Conservation (phyloP, 2,329 filamentous ascomycete species). For the Blumeriella jaapii region DNA sequence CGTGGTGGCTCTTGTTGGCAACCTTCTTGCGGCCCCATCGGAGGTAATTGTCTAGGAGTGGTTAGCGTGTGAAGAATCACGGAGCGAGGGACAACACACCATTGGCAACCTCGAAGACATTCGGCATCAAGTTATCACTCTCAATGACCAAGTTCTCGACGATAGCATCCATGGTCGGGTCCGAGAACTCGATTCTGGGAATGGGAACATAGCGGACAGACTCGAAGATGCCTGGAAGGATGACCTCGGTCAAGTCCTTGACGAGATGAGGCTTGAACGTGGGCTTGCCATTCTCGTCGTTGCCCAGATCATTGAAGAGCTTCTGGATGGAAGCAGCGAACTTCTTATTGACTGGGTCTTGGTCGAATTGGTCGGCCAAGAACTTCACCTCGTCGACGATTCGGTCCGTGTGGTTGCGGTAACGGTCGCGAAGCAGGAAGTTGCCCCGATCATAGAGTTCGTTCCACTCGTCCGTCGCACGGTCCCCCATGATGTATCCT, state of each 20-base stretch:
- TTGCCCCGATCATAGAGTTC: conserved; percentile 73
- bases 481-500: conserved; percentile 79
- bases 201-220: conserved; percentile 83
- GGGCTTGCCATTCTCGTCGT: conserved; percentile 72
- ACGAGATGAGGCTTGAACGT: conserved; percentile 87
- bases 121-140: conserved; percentile 93
- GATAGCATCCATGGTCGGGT: conserved; percentile 72
- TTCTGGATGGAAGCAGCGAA: conserved; percentile 69
- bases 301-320: conserved; percentile 82
- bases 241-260: conserved; percentile 79
- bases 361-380: conserved; percentile 76
- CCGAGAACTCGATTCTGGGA: conserved; percentile 86
- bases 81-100: conserved; percentile 27
- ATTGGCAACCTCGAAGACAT: conserved; percentile 74
- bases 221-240: conserved; percentile 73
- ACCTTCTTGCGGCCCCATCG: conserved; percentile 87
- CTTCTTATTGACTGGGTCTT: conserved; percentile 73
- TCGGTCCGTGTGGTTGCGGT: conserved; percentile 73
- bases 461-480: conserved; percentile 72
- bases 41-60: conserved; percentile 66
- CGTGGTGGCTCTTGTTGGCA: conserved; percentile 68
- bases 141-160: conserved; percentile 93
- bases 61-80: conserved; percentile 2
- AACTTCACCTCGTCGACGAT: conserved; percentile 87
- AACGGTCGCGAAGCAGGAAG: conserved; percentile 79